These are phyloP conservation scores for Cordyceps tenuipes DNA, from an alignment of 2,329 filamentous ascomycete species.

Conservation along the genomic window DNA sequence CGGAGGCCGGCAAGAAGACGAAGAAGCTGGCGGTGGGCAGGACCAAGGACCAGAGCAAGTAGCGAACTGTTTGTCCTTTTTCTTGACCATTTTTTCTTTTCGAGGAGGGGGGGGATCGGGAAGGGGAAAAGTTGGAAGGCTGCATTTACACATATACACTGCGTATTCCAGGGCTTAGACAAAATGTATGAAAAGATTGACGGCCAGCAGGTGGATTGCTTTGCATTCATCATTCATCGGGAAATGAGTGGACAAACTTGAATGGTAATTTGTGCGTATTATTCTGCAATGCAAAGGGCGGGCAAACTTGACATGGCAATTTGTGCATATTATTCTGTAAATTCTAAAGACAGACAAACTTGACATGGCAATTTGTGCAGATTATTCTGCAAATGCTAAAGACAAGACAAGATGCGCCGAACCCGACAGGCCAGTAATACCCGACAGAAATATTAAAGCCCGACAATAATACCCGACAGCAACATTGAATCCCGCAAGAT, in stretches of 20 bases:
- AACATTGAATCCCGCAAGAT: too few relatives aligned
- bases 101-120: neutral
- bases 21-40: conserved; percentile 80
- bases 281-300: too few relatives aligned
- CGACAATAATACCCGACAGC: too few relatives aligned
- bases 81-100: neutral
- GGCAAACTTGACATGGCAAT: too few relatives aligned
- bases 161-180: neutral
- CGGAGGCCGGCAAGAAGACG: conserved; percentile 47
- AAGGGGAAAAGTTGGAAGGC: neutral
- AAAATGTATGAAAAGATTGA: neutral
- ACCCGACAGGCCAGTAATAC: too few relatives aligned
- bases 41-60: conserved; percentile 51
- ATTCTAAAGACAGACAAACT: too few relatives aligned
- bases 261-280: too few relatives aligned
- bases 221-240: too few relatives aligned
- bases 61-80: conserved; percentile 1
- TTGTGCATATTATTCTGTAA: too few relatives aligned
- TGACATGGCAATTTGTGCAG: too few relatives aligned
- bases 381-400: neutral
- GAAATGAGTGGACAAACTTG: too few relatives aligned
- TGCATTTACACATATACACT: neutral
- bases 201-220: neutral
- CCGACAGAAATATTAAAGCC: too few relatives aligned
- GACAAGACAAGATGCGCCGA: neutral